Conservation (phyloP, 495 filamentous ascomycete species). For the Penicillium cataractarum region DNA sequence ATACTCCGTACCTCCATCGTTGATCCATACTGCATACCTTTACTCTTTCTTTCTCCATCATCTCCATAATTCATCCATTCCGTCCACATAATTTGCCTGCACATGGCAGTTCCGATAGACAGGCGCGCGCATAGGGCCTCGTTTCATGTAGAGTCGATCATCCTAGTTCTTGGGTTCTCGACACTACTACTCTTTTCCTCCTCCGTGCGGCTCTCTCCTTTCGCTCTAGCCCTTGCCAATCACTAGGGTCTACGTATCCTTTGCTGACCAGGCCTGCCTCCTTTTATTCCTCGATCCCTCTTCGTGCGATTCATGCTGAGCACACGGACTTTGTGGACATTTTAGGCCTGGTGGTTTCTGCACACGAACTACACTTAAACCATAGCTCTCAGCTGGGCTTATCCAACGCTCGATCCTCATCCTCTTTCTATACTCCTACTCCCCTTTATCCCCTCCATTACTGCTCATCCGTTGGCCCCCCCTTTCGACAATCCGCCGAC, state of each 20-base stretch:
- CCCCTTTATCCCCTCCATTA: neutral
- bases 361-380: neutral
- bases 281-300: neutral
- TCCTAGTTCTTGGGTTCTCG: neutral
- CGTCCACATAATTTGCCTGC: neutral
- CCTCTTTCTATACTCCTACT: neutral
- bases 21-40: neutral
- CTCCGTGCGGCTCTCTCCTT: neutral
- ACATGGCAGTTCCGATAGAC: neutral
- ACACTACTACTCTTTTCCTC: neutral
- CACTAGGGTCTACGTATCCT: neutral
- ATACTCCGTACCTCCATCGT: neutral
- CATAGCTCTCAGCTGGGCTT: too few species aligned
- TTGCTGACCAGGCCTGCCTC: neutral
- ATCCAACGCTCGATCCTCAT: neutral
- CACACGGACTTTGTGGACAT: neutral
- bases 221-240: neutral
- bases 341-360: neutral
- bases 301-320: neutral
- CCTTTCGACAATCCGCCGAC: neutral
- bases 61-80: neutral
- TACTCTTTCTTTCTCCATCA: neutral
- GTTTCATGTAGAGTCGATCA: neutral
- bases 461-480: neutral
- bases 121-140: neutral